Evolutionary conservation across 306 rosid genomes (phyloP), one percentile per base, ranked within the genome.

Genomic region (Cajanus cajan): DNA sequence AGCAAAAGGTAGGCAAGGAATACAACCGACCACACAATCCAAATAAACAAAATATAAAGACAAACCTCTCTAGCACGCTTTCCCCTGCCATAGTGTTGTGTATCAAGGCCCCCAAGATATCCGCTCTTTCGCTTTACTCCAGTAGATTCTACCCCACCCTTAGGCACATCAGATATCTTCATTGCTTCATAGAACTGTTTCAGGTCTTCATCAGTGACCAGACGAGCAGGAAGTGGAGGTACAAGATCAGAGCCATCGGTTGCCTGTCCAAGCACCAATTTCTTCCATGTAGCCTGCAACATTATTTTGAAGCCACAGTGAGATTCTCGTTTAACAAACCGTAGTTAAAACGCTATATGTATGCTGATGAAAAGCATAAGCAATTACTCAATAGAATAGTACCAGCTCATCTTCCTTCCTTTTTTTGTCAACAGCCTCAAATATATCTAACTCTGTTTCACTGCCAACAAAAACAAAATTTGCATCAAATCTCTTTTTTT

Each of bases 31-130:
- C 24, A 7, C 69, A 82, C 40, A 68, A 79, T 44, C 59, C 16
- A 67, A 48, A 40, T 55, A 31, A 47, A 54, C 41, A 57, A 75
- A 54, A 67, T 50, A 50, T 54, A 85, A 12, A 33, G 65, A 77
- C 90, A 89, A 69, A 96, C 99, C 99, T 96, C 99, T 91, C 99
- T 91, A 58, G 99, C 88, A 82, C 99, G 91, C 68, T 96, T 96
- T 31, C 99, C 99, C 79, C 99, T 87, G 80, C 99, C 99, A 82
- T 96, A 96, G 0, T 90, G 96, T 82, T 90, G 85, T 37, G 97
- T 93, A 86, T 96, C 98, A 69, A 79, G 96, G 67, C 95, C 87
- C 68, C 98, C 99, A 19, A 85, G 85, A 85, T 73, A 34, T 55
- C 67, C 90, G 4, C 93, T 14, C 86, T 96, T 96, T 76, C 97